These are phyloP conservation scores for Exophiala mesophila DNA, from an alignment of 2,329 filamentous ascomycete species.

Conservation along the genomic window DNA sequence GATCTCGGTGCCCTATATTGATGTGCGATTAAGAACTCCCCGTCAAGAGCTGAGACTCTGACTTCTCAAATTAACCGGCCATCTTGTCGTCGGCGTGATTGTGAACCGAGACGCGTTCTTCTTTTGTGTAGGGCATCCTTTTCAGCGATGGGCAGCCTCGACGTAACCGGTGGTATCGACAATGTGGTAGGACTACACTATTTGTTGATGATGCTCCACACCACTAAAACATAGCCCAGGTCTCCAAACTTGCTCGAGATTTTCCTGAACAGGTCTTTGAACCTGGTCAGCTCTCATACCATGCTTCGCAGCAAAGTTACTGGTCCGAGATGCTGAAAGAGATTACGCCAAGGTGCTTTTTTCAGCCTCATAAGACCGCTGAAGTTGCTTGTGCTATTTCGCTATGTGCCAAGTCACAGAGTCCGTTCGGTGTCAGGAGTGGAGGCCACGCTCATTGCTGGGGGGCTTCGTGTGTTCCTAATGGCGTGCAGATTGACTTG, in stretches of 20 bases:
- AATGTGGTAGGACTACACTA: no score
- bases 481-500: neutral
- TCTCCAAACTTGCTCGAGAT: no score
- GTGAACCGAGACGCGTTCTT: no score
- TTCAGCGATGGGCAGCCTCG: neutral
- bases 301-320: constrained; percentile 3
- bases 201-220: no score
- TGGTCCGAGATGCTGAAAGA: constrained; percentile 2
- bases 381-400: constrained; percentile 1
- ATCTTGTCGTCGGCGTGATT: no score
- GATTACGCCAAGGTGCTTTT: constrained; percentile 4
- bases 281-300: neutral
- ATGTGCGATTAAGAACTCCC: no score
- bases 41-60: no score
- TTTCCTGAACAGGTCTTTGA: constrained; percentile 4
- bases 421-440: constrained; percentile 2
- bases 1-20: no score
- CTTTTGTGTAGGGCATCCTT: no score
- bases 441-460: neutral
- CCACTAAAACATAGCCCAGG: no score
- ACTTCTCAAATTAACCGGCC: no score
- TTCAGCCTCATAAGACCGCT: neutral
- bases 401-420: constrained; percentile 1
- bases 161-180: neutral
- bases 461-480: neutral